Evolutionary conservation across 306 rosid species (phyloP), one percentile per base, ranked within the genome.

Genomic region (Sechiopsis laciniata): DNA sequence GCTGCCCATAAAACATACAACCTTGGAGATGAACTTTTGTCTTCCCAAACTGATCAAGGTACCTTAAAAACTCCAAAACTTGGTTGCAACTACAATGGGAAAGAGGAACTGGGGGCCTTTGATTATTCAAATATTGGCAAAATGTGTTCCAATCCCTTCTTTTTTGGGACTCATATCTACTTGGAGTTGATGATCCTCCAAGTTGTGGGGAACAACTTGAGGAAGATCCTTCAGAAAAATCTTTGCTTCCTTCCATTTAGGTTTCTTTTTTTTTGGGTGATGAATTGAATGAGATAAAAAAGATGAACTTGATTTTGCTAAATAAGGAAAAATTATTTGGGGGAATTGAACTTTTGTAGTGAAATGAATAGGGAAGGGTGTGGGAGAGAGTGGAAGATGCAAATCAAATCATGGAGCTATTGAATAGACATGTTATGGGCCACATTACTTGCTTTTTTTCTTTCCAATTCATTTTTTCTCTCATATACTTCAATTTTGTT

Each of bases 81-180:
- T 94, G 96, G 81, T 85, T 89, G 86, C 78, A 84, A 70, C 81
- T 94, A 83, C 96, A 91, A 73, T 91, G 96, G 0, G 97, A 82
- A 1, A 94, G 88, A 14, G 88, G 75, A 17, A 94, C 94, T n/a
- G 95, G 87, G 5, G 99, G 99, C 73, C 91, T 84, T 48, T 84
- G 96, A 80, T 89, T 94, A 82, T 84, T 94, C 78, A 94, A 57
- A 83, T 87, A 94, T 78, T 94, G 99, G 1, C 97, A 94, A 29
- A 94, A 94, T 4, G 99, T 94, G 89, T 94, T 94, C 99, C 99
- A 91, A 78, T 94, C 99, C 69, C 99, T 84, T 74, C 97, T 77
- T 80, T 94, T 94, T 62, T 94, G 98, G 0, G 97, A 94, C 75
- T 90, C 98, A 10, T 94, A 94, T 26, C 98, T 90, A 83, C 98